Evolutionary conservation across 441 rosid genomes (phyloP).

Genomic region (Kokia cookei): DNA sequence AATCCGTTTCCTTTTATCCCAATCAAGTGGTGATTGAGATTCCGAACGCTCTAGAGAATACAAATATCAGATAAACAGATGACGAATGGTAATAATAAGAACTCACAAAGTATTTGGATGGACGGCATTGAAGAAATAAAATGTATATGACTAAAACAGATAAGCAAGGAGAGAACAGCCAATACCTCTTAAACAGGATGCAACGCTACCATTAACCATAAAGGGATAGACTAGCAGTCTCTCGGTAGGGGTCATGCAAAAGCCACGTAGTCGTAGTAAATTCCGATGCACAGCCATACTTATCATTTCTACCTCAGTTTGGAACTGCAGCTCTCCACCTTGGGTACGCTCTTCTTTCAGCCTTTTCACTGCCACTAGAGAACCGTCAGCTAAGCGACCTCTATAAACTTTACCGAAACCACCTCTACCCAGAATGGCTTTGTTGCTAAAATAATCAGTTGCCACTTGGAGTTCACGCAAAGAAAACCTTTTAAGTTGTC

Average conservation of each 20-base stretch:
- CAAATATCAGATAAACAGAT: neutral
- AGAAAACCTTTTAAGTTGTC: slow-evolving; percentile 76
- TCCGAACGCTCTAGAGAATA: slow-evolving; percentile 6
- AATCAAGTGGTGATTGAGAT: slow-evolving; percentile 29
- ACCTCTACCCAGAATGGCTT: slow-evolving; percentile 69
- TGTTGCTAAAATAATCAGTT: slow-evolving; percentile 69
- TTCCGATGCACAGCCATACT: slow-evolving; percentile 91
- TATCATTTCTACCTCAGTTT: slow-evolving; percentile 88
- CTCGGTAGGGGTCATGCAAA: slow-evolving; percentile 95
- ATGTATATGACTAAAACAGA: neutral
- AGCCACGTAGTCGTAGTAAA: slow-evolving; percentile 78
- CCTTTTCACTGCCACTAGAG: slow-evolving; percentile 82
- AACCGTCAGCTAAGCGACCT: slow-evolving; percentile 74
- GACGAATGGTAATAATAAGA: neutral
- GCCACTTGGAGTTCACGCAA: slow-evolving; percentile 86
- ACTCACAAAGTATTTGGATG: neutral
- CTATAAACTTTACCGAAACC: slow-evolving; percentile 88
- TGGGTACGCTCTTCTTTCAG: slow-evolving; percentile 83
- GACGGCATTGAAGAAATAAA: neutral
- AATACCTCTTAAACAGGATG: slow-evolving; percentile 89
- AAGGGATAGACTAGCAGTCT: slow-evolving; percentile 83
- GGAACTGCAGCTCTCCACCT: slow-evolving; percentile 87
- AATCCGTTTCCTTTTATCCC: slow-evolving; percentile 56
- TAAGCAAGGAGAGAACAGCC: neutral
- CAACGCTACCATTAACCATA: slow-evolving; percentile 92